Conservation (phyloP, 2,329 filamentous ascomycete genomes). For the Cladosporium cucumerinum region DNA sequence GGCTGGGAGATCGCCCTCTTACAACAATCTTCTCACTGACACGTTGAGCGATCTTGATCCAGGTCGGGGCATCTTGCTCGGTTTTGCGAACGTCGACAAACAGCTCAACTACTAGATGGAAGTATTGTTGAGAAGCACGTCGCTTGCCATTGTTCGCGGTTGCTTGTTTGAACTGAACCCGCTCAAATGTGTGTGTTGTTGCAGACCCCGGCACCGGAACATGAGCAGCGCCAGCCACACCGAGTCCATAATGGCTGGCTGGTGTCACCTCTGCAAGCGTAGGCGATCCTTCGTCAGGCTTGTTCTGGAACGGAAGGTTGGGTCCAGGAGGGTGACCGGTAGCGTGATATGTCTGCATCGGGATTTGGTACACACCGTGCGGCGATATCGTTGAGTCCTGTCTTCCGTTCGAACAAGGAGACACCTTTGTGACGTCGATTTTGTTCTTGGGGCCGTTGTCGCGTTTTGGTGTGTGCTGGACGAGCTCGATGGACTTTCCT, state of each 20-base stretch:
- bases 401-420: conserved; percentile 56
- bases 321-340: conserved; percentile 37
- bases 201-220: conserved; percentile 28
- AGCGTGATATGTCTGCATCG: conserved; percentile 40
- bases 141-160: conserved; percentile 93
- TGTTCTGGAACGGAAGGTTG: conserved; percentile 42
- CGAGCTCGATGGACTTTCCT: conserved; percentile 74
- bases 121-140: conserved; percentile 86
- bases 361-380: conserved; percentile 32
- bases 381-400: conserved; percentile 37
- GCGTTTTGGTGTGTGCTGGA: conserved; percentile 87
- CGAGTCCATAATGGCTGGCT: conserved; percentile 23
- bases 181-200: conserved; percentile 69
- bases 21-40: conserved; percentile 82
- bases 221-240: conserved; percentile 20
- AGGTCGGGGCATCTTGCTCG: conserved; percentile 49
- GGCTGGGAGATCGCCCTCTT: conserved; percentile 77
- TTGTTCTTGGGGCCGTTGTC: conserved; percentile 80
- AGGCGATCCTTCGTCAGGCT: conserved; percentile 21
- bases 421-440: conserved; percentile 66
- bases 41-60: conserved; percentile 67
- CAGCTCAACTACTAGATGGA: conserved; percentile 83
- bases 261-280: conserved; percentile 17
- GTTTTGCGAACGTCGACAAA: conserved; percentile 63
- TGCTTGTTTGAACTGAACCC: conserved; percentile 91